Conservation (phyloP, 495 filamentous ascomycete genomes). For the Penicillium roqueforti region DNA sequence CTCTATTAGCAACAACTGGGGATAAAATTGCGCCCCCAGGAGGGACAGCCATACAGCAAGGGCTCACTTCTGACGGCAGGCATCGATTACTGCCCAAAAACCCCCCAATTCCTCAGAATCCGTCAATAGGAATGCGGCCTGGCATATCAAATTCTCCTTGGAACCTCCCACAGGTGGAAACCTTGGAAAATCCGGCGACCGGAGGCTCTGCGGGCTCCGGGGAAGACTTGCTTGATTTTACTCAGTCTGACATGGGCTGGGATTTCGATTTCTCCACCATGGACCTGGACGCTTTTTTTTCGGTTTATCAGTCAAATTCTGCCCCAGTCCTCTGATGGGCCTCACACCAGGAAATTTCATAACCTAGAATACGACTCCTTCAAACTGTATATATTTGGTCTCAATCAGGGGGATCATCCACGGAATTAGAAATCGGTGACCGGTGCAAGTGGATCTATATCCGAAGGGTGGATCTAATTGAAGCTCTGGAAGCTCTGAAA, state of each 20-base stretch:
- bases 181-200: slow-evolving; percentile 21
- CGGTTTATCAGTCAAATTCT: slow-evolving; percentile 27
- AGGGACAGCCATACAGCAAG: neutral
- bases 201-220: slow-evolving; percentile 27
- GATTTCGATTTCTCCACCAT: slow-evolving; percentile 46
- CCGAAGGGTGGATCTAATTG: neutral
- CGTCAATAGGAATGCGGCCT: neutral
- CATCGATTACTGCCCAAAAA: neutral
- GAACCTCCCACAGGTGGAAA: slow-evolving; percentile 18
- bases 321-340: slow-evolving; percentile 3
- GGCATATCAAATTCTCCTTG: slow-evolving; percentile 24
- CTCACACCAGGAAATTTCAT: neutral
- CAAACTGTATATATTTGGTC: neutral
- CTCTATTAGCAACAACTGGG: neutral
- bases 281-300: slow-evolving; percentile 44
- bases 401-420: neutral
- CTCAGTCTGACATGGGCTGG: slow-evolving; percentile 44
- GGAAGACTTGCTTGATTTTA: slow-evolving; percentile 40
- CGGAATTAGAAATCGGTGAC: neutral
- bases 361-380: neutral
- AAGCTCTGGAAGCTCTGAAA: neutral
- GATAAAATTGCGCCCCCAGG: neutral
- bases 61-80: neutral
- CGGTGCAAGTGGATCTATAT: slow-evolving; percentile 3
- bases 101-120: neutral